These are phyloP conservation scores for Monilinia vaccinii-corymbosi DNA, from an alignment of 2,329 filamentous ascomycete species.

Conservation along the genomic window DNA sequence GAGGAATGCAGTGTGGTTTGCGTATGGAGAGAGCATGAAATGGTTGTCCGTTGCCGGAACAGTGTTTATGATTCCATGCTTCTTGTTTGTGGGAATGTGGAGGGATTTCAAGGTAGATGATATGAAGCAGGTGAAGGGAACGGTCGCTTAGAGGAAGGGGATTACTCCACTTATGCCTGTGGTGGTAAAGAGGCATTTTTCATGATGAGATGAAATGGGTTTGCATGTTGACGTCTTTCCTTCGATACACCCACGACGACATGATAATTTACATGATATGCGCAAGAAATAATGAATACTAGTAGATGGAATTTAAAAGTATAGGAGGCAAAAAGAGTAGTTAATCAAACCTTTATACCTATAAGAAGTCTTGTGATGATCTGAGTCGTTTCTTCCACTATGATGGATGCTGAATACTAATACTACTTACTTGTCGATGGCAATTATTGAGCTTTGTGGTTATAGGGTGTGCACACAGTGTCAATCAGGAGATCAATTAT, in stretches of 20 bases:
- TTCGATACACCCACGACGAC: not conserved
- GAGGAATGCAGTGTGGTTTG: constrained; percentile 48
- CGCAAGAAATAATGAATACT: not conserved
- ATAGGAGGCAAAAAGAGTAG: not conserved
- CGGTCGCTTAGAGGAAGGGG: constrained; percentile 14
- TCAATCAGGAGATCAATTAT: not conserved
- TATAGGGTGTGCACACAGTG: not conserved
- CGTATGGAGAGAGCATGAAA: constrained; percentile 47
- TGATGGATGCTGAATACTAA: too few species aligned
- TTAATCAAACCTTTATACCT: not conserved
- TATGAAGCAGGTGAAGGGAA: constrained; percentile 24
- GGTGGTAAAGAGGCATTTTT: not conserved
- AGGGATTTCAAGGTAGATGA: constrained; percentile 39
- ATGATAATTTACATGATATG: not conserved
- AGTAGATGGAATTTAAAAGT: not conserved
- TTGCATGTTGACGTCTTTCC: not conserved
- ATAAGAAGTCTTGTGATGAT: too few species aligned
- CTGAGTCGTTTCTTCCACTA: too few species aligned
- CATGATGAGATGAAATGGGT: not conserved
- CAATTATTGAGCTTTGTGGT: too few species aligned
- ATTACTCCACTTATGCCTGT: not conserved
- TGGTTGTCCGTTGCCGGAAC: constrained; percentile 32
- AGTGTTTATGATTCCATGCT: constrained; percentile 34
- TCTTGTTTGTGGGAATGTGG: constrained; percentile 37
- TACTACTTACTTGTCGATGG: too few species aligned